Base-by-base conservation (phyloP, 495 filamentous ascomycete species). In the Penicillium coprophilum region DNA sequence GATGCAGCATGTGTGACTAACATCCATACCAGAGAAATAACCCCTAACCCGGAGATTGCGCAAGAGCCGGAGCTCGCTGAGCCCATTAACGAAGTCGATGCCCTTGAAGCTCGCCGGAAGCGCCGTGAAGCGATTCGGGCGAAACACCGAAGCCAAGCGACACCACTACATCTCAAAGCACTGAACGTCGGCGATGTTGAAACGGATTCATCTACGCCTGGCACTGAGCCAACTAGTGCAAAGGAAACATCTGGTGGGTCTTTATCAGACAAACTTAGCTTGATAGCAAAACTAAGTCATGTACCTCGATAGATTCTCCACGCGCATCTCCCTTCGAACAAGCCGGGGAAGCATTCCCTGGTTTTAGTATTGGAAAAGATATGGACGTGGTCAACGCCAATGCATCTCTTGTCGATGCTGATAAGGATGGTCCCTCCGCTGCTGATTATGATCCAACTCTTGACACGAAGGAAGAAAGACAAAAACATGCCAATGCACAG, bases 371-470 rank as follows among this genome's bases (percentile, higher is more conserved):
- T 34, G 68, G 73, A 30, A 77, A 83, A 51, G 82, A 86, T 60
- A 72, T 87, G 59, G 89, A 89, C 64, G 79, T 91, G 51, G 81
- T 83, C 61, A 87, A 89, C 53, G 74, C 72, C 27, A 79, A 80
- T 69, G 77, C 75, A 46, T 66, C 71, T 46, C 77, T 77, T 57
- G 75, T 73, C 56, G 72, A 65, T 57, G 74, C 72, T 56, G 87
- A 87, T 46, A 83, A 87, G 66, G 85, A 90, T 57, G 91, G 89
- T 15, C 90, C 89, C 40, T 97, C 93, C 36, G 94, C 94, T 48
- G 94, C 94, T 61, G 91, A 97, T 64, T 97, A 98, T 73, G 92
- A 97, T 67, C 95, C 94, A 0, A 96, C 89, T 4, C 74, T 84
- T 63, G 94, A 98, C 68, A 95, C 96, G 89, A 84, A 85, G 71